Evolutionary conservation across 768 basidiomycete species (phyloP).

Genomic region (Lactifluus rugatus): DNA sequence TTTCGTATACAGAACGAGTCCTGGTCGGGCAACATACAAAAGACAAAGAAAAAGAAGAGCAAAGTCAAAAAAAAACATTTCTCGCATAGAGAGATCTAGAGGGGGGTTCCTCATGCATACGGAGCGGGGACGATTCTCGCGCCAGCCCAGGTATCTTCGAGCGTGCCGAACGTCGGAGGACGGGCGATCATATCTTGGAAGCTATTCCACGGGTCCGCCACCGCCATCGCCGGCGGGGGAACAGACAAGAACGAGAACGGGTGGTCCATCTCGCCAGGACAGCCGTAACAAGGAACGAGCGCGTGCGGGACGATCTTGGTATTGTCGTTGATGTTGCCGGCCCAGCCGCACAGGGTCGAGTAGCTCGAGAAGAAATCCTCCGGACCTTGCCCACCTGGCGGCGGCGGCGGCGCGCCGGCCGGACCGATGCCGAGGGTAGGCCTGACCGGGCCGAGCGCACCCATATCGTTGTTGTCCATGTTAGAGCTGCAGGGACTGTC

Average conservation of each 20-base stretch:
- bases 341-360: conserved; percentile 19
- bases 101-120: conserved; percentile 4
- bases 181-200: conserved; percentile 3
- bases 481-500: conserved; percentile 16
- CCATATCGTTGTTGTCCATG: conserved; percentile 9
- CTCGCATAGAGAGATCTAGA: not conserved
- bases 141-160: conserved; percentile 9
- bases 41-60: not conserved
- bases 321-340: not conserved
- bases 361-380: conserved; percentile 14
- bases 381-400: not conserved
- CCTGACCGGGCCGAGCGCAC: not conserved
- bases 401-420: not conserved
- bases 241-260: conserved; percentile 5
- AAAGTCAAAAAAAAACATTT: too few species aligned
- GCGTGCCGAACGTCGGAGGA: conserved; percentile 2
- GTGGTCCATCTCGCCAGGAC: conserved; percentile 1
- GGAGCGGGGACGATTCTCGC: conserved; percentile 2
- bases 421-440: not conserved
- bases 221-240: not conserved
- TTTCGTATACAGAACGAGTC: not conserved
- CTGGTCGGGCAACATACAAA: not conserved
- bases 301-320: not conserved
- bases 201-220: conserved; percentile 8
- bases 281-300: not conserved